Conservation (phyloP, 108 stramenopile species). For the Discostella stelligeroides region DNA sequence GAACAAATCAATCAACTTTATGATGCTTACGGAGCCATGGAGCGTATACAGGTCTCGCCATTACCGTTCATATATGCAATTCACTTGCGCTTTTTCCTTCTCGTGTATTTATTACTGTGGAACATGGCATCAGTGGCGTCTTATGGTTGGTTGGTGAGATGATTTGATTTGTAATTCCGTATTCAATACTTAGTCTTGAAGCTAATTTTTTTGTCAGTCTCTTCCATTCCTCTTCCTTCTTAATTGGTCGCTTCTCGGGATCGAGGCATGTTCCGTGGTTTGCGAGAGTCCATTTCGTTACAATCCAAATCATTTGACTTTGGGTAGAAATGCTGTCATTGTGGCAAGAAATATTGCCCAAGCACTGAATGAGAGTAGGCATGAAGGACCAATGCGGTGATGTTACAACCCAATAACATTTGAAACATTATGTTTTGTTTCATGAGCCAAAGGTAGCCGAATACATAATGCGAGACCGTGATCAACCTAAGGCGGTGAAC, state of each 20-base stretch:
- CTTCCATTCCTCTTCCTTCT: slow-evolving; percentile 32
- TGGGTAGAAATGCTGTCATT: slow-evolving; percentile 38
- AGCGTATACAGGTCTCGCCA: slow-evolving; percentile 74
- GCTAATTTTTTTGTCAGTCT: background rate
- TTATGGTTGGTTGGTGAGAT: slow-evolving; percentile 38
- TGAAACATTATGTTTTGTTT: no score
- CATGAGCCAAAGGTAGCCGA: no score
- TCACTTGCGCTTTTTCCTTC: slow-evolving; percentile 71
- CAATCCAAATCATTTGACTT: slow-evolving; percentile 42
- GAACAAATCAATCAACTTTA: slow-evolving; percentile 47
- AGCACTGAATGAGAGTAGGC: slow-evolving; percentile 23
- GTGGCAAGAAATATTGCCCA: slow-evolving; percentile 36
- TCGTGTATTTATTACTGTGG: slow-evolving; percentile 61
- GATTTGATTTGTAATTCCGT: background rate
- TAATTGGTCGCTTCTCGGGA: slow-evolving; percentile 48
- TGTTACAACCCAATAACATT: no score
- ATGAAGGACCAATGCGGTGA: no score
- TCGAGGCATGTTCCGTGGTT: slow-evolving; percentile 54
- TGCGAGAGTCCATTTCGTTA: slow-evolving; percentile 51
- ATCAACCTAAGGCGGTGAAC: no score
- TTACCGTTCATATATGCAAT: slow-evolving; percentile 74
- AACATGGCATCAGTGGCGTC: slow-evolving; percentile 38
- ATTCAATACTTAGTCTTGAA: background rate
- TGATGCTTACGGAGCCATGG: slow-evolving; percentile 64
- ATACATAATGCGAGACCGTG: no score